A percentile compares a stretch with the other conserved stretches of the same genome.
Conservation (phyloP, 495 filamentous ascomycete species). For the Penicillium coffeae region DNA sequence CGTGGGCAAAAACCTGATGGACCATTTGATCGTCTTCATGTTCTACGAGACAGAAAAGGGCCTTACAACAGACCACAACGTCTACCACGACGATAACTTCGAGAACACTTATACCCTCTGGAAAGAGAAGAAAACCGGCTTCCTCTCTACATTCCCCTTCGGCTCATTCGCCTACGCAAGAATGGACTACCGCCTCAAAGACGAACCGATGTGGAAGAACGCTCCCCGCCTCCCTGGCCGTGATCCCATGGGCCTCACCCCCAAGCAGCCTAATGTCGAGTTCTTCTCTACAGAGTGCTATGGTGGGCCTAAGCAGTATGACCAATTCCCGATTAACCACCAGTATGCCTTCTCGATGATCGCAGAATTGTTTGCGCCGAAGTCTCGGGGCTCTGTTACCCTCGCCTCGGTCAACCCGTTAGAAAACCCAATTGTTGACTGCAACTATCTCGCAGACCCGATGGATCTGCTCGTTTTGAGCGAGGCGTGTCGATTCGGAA, state of each 20-base stretch:
- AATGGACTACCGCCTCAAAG: slow-evolving; percentile 44
- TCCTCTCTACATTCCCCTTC: slow-evolving; percentile 50
- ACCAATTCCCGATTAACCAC: slow-evolving; percentile 39
- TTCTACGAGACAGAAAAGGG: slow-evolving; percentile 48
- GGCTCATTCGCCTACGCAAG: slow-evolving; percentile 52
- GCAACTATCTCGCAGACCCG: slow-evolving; percentile 45
- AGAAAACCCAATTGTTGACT: slow-evolving; percentile 46
- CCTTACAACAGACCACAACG: slow-evolving; percentile 39
- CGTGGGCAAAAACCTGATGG: slow-evolving; percentile 53
- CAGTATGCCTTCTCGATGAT: slow-evolving; percentile 42
- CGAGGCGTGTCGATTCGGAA: slow-evolving; percentile 48
- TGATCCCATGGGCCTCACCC: slow-evolving; percentile 50
- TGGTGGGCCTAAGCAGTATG: slow-evolving; percentile 48
- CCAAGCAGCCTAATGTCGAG: slow-evolving; percentile 48
- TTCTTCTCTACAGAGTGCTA: slow-evolving; percentile 53
- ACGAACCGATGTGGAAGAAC: slow-evolving; percentile 40
- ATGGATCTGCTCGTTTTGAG: slow-evolving; percentile 46
- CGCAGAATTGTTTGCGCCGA: slow-evolving; percentile 38
- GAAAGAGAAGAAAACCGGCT: slow-evolving; percentile 48
- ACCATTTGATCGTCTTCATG: slow-evolving; percentile 43
- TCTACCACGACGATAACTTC: slow-evolving; percentile 38
- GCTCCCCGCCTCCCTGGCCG: slow-evolving; percentile 38
- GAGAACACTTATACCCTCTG: slow-evolving; percentile 40
- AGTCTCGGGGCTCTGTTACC: slow-evolving; percentile 39
- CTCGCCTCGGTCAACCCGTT: slow-evolving; percentile 31